Conservation (phyloP, 306 rosid genomes). For the Pachyrhizus erosus region DNA sequence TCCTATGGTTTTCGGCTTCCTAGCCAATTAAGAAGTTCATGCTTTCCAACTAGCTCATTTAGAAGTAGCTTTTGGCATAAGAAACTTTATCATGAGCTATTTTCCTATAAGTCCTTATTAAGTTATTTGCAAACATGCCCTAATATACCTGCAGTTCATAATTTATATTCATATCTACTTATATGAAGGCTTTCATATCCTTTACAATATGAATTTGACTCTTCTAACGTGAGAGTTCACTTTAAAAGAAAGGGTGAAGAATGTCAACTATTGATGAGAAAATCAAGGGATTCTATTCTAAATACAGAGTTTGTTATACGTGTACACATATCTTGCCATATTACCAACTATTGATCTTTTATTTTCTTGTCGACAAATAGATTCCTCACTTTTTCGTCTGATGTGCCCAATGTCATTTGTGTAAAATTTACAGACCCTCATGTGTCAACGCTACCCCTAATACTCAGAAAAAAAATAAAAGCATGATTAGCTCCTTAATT, state of each 20-base stretch:
- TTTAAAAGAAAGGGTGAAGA: not conserved
- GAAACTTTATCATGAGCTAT: not conserved
- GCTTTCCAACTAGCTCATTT: conserved; percentile 6
- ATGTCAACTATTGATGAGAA: conserved; percentile 7
- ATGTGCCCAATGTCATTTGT: not conserved
- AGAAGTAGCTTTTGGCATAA: not conserved
- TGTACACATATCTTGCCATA: not conserved
- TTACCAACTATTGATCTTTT: not conserved
- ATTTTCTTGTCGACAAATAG: not conserved
- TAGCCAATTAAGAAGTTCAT: not conserved
- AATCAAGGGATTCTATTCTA: conserved; percentile 25
- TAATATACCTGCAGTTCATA: not conserved
- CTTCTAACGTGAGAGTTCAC: not conserved
- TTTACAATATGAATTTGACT: conserved; percentile 7
- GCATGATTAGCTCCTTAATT: conserved; percentile 1
- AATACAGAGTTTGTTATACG: not conserved
- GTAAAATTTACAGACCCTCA: not conserved
- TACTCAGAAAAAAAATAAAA: not conserved
- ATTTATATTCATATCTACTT: not conserved
- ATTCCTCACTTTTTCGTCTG: not conserved
- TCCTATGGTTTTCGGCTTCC: not conserved
- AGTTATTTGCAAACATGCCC: conserved; percentile 1
- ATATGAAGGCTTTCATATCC: conserved; percentile 3
- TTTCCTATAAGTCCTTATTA: not conserved
- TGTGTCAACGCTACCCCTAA: not conserved